Evolutionary conservation across 768 basidiomycete species (phyloP), one percentile per base, ranked within the genome.

Genomic region (Dentipellis sp.): DNA sequence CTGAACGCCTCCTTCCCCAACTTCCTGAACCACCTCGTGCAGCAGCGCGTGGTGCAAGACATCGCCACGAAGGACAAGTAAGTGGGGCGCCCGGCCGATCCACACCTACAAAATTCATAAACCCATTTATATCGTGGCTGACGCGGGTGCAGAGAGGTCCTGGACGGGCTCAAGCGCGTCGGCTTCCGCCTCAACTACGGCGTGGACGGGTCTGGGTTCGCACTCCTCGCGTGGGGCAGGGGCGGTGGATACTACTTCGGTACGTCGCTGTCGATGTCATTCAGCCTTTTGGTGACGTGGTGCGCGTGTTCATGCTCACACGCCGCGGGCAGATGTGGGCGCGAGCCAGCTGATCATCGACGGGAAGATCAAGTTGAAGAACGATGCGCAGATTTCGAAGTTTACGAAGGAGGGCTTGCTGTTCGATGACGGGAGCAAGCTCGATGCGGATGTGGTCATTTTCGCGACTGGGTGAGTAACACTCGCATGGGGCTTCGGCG

Each of bases 241-340:
- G 77, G 67, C 1, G 81, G 82, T 40, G 82, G 87, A 6, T 88
- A 83, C 66, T 88, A 88, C 67, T 69, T 86, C 1, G 84, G 86
- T 79, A 56, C 29, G 70, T 57, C 5, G 10, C 2, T n/a, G 10
- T 19, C 38, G 40, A n/a, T 5, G 11, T 22, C 21, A 29, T 2
- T 29, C 6, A 29, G 29, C 3, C 29, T 29, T 29, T 12, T 4
- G 21, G 48, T 17, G 29, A 37, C 34, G 10, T 1, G 16, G 22
- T 12, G 10, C 39, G 16, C n/a, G 53, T 19, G 29, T 34, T 29
- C 12, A 42, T 46, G 36, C 50, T 56, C 39, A 49, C 51, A n/a
- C 23, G 8, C 37, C 17, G 29, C 22, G 36, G 17, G 50, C 51
- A 76, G 75, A 75, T 34, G 71, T 71, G 38, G 71, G 74, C 40